phyloP scores from a whole-genome alignment of 352 stramenopile genomes.

The Pythium diclinum region DNA sequence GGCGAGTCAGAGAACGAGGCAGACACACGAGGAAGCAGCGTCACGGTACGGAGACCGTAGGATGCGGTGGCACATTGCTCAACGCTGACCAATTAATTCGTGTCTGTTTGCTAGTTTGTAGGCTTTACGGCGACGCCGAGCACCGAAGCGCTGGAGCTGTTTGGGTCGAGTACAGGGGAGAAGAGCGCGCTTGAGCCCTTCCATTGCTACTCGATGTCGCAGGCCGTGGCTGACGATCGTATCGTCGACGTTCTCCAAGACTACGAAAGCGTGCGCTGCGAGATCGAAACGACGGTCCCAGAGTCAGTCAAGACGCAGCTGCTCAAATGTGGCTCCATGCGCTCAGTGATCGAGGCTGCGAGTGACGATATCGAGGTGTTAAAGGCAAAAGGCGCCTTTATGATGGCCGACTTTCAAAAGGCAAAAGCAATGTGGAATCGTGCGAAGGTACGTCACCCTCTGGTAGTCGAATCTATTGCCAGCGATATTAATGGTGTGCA shows the following conservation, averaged over 20 bases:
- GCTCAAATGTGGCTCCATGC: slow-evolving; percentile 27
- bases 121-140: slow-evolving; percentile 82
- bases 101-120: slow-evolving; percentile 49
- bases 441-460: slow-evolving; percentile 31
- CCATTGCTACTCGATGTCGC: slow-evolving; percentile 68
- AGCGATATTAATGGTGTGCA: neutral
- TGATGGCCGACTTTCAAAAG: slow-evolving; percentile 69
- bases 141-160: slow-evolving; percentile 58
- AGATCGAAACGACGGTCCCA: slow-evolving; percentile 58
- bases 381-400: slow-evolving; percentile 64
- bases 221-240: slow-evolving; percentile 47
- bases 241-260: slow-evolving; percentile 66
- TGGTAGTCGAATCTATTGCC: neutral
- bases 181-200: slow-evolving; percentile 40
- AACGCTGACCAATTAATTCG: neutral
- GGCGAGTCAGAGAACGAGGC: slow-evolving; percentile 26
- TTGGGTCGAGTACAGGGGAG: slow-evolving; percentile 33
- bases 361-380: slow-evolving; percentile 58
- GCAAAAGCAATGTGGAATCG: slow-evolving; percentile 24
- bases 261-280: slow-evolving; percentile 55
- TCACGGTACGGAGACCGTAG: neutral
- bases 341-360: slow-evolving; percentile 57
- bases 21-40: neutral
- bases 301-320: slow-evolving; percentile 34
- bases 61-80: neutral